Conservation (phyloP, 495 filamentous ascomycete species). For the Neurospora discreta region DNA sequence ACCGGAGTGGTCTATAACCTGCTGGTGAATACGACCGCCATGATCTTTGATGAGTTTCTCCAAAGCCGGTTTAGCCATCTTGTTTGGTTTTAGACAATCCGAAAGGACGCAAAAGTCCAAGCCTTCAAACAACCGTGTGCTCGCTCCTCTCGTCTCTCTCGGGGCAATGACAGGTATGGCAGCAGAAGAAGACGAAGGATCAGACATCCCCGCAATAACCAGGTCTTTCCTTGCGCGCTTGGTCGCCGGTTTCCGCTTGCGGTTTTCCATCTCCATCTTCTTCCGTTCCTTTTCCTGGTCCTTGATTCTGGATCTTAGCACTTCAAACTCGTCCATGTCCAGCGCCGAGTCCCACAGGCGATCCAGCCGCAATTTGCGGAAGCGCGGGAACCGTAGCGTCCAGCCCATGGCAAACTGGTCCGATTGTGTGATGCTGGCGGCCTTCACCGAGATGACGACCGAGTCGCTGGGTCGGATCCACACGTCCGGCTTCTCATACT, state of each 20-base stretch:
- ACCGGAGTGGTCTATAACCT: conserved; percentile 22
- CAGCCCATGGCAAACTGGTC: conserved; percentile 66
- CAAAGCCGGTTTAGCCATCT: conserved; percentile 68
- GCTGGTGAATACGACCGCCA: conserved; percentile 75
- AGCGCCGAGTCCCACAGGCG: conserved; percentile 75
- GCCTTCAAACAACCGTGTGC: conserved; percentile 51
- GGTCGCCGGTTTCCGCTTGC: conserved; percentile 42
- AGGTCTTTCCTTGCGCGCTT: conserved; percentile 59
- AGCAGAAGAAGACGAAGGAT: conserved; percentile 28
- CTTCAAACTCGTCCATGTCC: conserved; percentile 63
- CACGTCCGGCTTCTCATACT: conserved; percentile 74
- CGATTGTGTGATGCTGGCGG: conserved; percentile 62
- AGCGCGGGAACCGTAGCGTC: conserved; percentile 86
- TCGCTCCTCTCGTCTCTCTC: neutral
- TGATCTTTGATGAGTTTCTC: conserved; percentile 79
- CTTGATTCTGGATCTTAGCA: conserved; percentile 61
- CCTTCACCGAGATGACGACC: conserved; percentile 80
- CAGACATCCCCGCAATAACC: conserved; percentile 60
- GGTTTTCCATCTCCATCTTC: conserved; percentile 72
- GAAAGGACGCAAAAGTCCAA: conserved; percentile 62
- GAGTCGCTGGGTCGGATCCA: conserved; percentile 91
- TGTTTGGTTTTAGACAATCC: conserved; percentile 34
- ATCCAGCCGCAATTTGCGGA: conserved; percentile 71
- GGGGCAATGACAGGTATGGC: conserved; percentile 37
- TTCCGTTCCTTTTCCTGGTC: conserved; percentile 58